A percentile compares a stretch with the other conserved stretches of the same genome.
phyloP scores from a whole-genome alignment of 176 grass and related monocot species.

The Oryza meyeriana region DNA sequence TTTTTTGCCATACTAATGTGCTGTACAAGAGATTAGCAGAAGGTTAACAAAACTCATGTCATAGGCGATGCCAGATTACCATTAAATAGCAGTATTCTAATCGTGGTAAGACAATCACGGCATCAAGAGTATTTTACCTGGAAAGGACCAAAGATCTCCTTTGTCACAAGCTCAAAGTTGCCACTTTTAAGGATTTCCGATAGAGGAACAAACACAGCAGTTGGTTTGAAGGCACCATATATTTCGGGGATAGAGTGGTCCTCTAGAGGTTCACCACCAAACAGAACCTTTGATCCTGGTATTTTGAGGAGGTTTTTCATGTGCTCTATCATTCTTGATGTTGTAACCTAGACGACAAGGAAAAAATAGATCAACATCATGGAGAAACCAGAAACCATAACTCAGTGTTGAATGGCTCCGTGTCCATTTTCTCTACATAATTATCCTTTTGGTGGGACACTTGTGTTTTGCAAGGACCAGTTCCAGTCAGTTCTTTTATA shows the following conservation, averaged over 20 bases:
- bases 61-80: not conserved
- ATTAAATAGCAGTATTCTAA: not conserved
- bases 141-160: slow-evolving; percentile 94
- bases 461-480: slow-evolving; percentile 1
- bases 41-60: not conserved
- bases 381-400: not conserved
- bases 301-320: slow-evolving; percentile 77
- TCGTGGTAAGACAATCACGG: not conserved
- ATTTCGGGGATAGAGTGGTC: slow-evolving; percentile 92
- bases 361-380: not conserved
- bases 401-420: not conserved
- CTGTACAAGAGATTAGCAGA: not conserved
- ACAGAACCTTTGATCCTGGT: slow-evolving; percentile 85
- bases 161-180: slow-evolving; percentile 85
- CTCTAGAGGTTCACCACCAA: slow-evolving; percentile 77
- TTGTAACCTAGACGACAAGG: slow-evolving; percentile 58
- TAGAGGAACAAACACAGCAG: slow-evolving; percentile 89
- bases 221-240: slow-evolving; percentile 88
- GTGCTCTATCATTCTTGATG: slow-evolving; percentile 75
- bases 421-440: not conserved
- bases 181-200: slow-evolving; percentile 66
- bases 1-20: not conserved
- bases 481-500: not conserved
- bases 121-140: slow-evolving; percentile 50
- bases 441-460: slow-evolving; percentile 5